These are phyloP conservation scores for Globisporangium iwayamae DNA, from an alignment of 352 stramenopile species.

Conservation along the genomic window DNA sequence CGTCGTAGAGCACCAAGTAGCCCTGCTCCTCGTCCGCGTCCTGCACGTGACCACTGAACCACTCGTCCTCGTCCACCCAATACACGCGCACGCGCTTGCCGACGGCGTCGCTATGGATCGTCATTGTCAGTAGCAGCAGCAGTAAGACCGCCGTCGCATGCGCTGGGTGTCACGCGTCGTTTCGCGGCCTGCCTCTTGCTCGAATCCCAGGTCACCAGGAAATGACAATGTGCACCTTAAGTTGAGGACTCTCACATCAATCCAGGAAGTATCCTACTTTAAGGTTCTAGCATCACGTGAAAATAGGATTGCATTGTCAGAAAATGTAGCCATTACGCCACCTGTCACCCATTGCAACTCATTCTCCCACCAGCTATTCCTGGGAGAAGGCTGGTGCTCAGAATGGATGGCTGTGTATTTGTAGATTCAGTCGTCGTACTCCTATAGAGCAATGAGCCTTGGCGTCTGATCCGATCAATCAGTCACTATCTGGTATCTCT, in stretches of 20 bases:
- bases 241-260: background rate
- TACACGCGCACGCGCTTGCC: slow-evolving; percentile 68
- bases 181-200: background rate
- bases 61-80: slow-evolving; percentile 69
- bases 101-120: slow-evolving; percentile 22
- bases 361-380: background rate
- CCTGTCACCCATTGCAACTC: no score
- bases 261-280: background rate
- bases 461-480: background rate
- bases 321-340: slow-evolving; percentile 3
- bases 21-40: slow-evolving; percentile 37
- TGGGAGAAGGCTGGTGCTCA: background rate
- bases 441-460: background rate
- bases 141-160: no score
- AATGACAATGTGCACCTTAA: background rate
- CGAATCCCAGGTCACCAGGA: background rate
- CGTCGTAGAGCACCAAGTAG: slow-evolving; percentile 75
- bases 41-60: slow-evolving; percentile 58
- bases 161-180: no score
- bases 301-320: background rate
- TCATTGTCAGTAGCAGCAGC: background rate
- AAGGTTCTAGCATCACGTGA: background rate
- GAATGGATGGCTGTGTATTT: background rate
- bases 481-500: background rate
- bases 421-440: background rate